Evolutionary conservation across 164 flowering plant species (phyloP).

Genomic region (Sextonia rubra): DNA sequence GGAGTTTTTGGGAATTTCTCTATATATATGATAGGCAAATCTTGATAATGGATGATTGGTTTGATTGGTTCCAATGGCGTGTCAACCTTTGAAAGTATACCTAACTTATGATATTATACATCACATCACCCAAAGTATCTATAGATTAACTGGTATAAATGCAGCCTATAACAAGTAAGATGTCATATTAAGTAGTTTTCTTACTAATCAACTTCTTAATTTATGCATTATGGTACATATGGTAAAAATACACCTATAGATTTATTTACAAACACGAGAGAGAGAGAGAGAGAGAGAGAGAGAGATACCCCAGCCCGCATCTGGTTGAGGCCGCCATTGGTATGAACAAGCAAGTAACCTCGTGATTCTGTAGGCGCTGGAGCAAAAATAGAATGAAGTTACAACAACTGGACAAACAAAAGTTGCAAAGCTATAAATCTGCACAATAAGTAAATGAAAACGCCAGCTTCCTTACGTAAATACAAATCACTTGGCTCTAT

Average conservation of each 20-base stretch:
- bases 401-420: not conserved
- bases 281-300: not conserved
- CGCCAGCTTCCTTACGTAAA: slow-evolving; percentile 38
- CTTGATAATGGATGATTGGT: not conserved
- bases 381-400: slow-evolving; percentile 6
- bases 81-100: not conserved
- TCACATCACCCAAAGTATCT: not conserved
- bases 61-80: not conserved
- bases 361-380: slow-evolving; percentile 64
- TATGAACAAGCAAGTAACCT: slow-evolving; percentile 80
- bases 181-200: not conserved
- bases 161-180: not conserved
- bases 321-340: slow-evolving; percentile 99
- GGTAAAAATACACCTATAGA: not conserved
- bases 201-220: not conserved
- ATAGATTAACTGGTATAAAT: not conserved
- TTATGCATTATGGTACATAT: not conserved
- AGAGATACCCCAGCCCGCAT: slow-evolving; percentile 91
- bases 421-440: not conserved
- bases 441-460: not conserved
- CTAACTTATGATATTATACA: too few species aligned
- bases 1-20: too few species aligned
- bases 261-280: not conserved
- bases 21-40: not conserved
- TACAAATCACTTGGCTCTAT: slow-evolving; percentile 52